Base-by-base conservation (phyloP, 192 early-diverging fungal species). In the Jimgerdemannia lactiflua region DNA sequence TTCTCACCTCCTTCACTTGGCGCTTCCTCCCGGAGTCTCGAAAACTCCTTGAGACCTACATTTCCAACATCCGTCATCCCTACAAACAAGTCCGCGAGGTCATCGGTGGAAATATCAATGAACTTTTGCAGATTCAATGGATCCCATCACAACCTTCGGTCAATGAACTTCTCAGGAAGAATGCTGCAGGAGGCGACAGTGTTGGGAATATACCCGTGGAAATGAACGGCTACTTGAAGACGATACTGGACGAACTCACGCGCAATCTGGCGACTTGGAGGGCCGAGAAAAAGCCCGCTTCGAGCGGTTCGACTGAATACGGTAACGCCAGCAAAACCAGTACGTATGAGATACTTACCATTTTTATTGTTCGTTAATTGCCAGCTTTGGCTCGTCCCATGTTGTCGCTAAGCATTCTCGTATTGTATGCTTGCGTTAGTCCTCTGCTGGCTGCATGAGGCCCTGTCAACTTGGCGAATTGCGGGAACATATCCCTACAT, bases 21-120 rank as follows among this genome's bases (percentile, higher is more conserved):
- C 85, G 93, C 6, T 75, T 93, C 2, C 39, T 72, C 9, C 85
- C 86, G 6, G 70, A 18, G 54, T 78, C 66, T 41, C 65, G 65
- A 39, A 72, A 72, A 19, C 20, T 88, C 43, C 59, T 94, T 41
- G 76, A 83, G 8, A 74, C 75, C 3, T 87, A 90, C 49, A 67
- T 97, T 4, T 76, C 84, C 11, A 84, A 87, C 43, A 76, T 95
- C 71, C 81, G 83, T 14, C 91, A 95, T 79, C 95, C 95, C 10
- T 98, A 98, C 83, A 90, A 97, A 74, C 95, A 96, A 79, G 94
- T 98, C 39, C 88, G 97, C 4, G 92, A 96, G 70, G 81, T 87
- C 17, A 75, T 96, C 4, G 96, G 94, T 39, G 83, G 83, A 6
- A 84, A 89, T 67, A 89, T 97, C 71, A 91, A 94, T 71, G 86